Percentiles rank a stretch among this genome's conserved stretches.
phyloP scores from a whole-genome alignment of 2,329 filamentous ascomycete species.

The Epicoccum nigrum region DNA sequence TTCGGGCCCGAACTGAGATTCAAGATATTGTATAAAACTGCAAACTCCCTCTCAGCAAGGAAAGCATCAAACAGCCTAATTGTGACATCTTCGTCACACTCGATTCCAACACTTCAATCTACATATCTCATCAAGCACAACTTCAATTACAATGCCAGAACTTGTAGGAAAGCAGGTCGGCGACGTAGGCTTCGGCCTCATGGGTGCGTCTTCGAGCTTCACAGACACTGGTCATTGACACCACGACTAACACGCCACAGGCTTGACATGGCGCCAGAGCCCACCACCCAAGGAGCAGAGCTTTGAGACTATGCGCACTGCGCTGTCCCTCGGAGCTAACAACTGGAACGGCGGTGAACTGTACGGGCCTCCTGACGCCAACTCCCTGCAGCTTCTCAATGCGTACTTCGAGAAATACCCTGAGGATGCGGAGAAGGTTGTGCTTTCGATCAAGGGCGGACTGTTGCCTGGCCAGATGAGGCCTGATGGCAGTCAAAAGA shows the following conservation, averaged over 20 bases:
- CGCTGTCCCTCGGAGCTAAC: constrained; percentile 51
- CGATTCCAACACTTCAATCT: background rate
- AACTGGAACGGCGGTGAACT: constrained; percentile 59
- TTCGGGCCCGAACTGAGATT: constrained; percentile 3
- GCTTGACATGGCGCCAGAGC: constrained; percentile 54
- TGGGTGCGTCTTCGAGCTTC: constrained; percentile 43
- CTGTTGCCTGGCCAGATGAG: constrained; percentile 40
- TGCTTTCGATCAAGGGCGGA: constrained; percentile 59
- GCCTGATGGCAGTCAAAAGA: constrained; percentile 51
- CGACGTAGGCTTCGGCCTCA: constrained; percentile 55
- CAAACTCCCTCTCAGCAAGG: background rate
- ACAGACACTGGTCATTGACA: background rate
- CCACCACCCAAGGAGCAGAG: constrained; percentile 46
- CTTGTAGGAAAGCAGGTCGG: constrained; percentile 49
- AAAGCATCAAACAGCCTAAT: background rate
- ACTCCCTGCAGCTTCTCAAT: constrained; percentile 56
- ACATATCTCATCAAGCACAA: background rate
- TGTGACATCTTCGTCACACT: constrained; percentile 4
- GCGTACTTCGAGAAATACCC: constrained; percentile 60
- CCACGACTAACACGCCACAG: constrained; percentile 31
- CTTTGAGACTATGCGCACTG: constrained; percentile 54
- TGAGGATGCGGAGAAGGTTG: constrained; percentile 57
- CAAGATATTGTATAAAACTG: background rate
- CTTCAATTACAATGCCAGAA: constrained; percentile 36
- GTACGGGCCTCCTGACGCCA: constrained; percentile 55